phyloP scores from a whole-genome alignment of 1,284 basidiomycete species.

The Ceratorhiza oryzae-sativae region DNA sequence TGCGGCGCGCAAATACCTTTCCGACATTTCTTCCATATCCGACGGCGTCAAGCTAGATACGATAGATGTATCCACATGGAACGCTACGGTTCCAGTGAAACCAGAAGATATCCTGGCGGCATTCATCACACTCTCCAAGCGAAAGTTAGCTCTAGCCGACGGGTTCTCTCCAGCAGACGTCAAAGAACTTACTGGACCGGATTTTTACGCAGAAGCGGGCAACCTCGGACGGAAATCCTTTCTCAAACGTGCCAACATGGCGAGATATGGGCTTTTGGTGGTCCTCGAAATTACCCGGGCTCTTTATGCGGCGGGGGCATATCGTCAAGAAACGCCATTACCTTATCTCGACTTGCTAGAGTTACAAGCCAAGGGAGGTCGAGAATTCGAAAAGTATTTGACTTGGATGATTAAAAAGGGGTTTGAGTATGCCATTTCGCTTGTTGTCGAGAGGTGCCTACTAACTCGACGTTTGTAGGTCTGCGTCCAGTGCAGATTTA shows the following conservation, averaged over 20 bases:
- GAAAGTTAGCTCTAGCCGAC: slow-evolving; percentile 4
- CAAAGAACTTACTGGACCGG: not conserved
- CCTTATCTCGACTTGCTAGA: slow-evolving; percentile 27
- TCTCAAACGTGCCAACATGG: not conserved
- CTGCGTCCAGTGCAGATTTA: not conserved
- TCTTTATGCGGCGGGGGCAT: slow-evolving; percentile 9
- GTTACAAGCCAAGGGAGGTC: slow-evolving; percentile 7
- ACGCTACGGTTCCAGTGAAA: not conserved
- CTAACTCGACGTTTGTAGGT: not conserved
- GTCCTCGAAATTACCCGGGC: not conserved
- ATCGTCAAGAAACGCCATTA: slow-evolving; percentile 24
- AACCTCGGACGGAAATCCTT: not conserved
- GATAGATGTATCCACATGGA: not conserved
- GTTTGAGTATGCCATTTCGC: slow-evolving; percentile 10
- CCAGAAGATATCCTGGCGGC: slow-evolving; percentile 5
- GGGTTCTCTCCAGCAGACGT: slow-evolving; percentile 10
- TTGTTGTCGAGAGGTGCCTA: not conserved
- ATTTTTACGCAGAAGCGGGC: not conserved
- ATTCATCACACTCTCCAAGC: slow-evolving; percentile 13
- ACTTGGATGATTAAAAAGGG: slow-evolving; percentile 34
- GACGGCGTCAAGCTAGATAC: not conserved
- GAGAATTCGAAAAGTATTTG: slow-evolving; percentile 25
- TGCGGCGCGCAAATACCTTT: not conserved
- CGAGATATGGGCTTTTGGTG: slow-evolving; percentile 12
- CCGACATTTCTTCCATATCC: not conserved